Percentiles rank a stretch among this genome's conserved stretches.
Conservation (phyloP, 176 grass and related monocot species). For the Aegilops sharonensis region DNA sequence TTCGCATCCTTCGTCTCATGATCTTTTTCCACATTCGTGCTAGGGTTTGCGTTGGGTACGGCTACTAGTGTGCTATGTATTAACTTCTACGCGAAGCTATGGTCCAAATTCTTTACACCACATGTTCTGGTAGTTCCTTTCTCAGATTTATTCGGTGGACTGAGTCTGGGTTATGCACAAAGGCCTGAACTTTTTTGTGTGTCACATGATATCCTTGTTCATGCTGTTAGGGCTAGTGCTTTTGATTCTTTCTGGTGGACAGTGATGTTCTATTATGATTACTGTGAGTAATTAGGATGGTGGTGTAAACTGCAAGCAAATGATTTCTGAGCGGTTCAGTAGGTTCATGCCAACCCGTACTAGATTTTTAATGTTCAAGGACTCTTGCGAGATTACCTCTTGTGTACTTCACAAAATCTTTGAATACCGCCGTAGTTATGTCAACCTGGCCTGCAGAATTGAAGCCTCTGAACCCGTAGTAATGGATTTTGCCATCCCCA, state of each 20-base stretch:
- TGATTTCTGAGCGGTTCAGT: slow-evolving; percentile 11
- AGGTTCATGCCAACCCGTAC: slow-evolving; percentile 33
- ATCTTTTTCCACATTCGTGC: not conserved
- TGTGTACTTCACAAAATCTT: slow-evolving; percentile 41
- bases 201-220: not conserved
- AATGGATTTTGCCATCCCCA: slow-evolving; percentile 9
- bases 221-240: not conserved
- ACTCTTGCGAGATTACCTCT: slow-evolving; percentile 12
- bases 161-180: slow-evolving; percentile 3
- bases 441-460: slow-evolving; percentile 39
- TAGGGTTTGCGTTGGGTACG: slow-evolving; percentile 39
- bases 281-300: slow-evolving; percentile 25
- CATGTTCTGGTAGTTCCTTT: not conserved
- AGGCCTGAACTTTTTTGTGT: not conserved
- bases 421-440: slow-evolving; percentile 49
- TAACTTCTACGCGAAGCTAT: slow-evolving; percentile 36
- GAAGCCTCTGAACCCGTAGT: slow-evolving; percentile 29
- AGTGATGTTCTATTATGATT: slow-evolving; percentile 17
- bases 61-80: slow-evolving; percentile 12
- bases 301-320: slow-evolving; percentile 44
- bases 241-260: slow-evolving; percentile 29
- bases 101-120: not conserved
- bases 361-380: slow-evolving; percentile 27
- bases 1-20: not conserved
- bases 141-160: slow-evolving; percentile 24